Base-by-base conservation (phyloP, 2,329 filamentous ascomycete genomes). In the Aschersonia sp. region DNA sequence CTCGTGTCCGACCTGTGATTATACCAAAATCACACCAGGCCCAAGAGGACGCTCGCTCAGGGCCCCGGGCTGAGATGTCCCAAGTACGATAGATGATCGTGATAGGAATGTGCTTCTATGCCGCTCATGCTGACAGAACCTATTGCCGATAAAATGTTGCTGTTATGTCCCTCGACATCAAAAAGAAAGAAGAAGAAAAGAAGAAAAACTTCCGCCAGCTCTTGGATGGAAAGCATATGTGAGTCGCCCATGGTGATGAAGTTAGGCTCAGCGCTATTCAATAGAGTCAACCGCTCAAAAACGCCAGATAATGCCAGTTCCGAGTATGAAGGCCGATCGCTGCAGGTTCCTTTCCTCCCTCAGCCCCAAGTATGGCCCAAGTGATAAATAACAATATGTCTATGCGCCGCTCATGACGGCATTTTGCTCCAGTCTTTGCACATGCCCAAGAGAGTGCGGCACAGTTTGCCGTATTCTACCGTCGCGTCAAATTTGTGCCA, bases 381-480 rank as follows among this genome's bases (percentile, higher is more conserved):
- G 35, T 37, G 12, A 8, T 5, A 8, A 8, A 37, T 37, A 12
- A 37, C 12, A 37, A 8, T 37, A 12, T 37, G 35, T 12, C 8
- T 12, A 12, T 12, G 35, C 12, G 35, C 12, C 35, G 35, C 40
- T 42, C 14, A 42, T 14, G 40, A 42, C 5, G 53, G 47, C 10
- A 52, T 48, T 43, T 56, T 56, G 40, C 50, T 49, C 55, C 55
- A 56, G 10, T 55, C 50, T 43, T 41, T 52, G 37, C 54, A 56
- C 45, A 53, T 44, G 5, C 54, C 55, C 14, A 56, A 54, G 6
- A 52, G 41, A 4, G 55, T 56, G 9, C 55, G 50, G 35, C 55
- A 56, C n/a, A 56, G 54, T 47, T 56, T 56, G 46, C 55, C 55
- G 30, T 53, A 55, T 40, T 56, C 55, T n/a, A 55, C 51, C 5